Evolutionary conservation across 2,329 filamentous ascomycete species (phyloP).

Genomic region (Didymella sp.): DNA sequence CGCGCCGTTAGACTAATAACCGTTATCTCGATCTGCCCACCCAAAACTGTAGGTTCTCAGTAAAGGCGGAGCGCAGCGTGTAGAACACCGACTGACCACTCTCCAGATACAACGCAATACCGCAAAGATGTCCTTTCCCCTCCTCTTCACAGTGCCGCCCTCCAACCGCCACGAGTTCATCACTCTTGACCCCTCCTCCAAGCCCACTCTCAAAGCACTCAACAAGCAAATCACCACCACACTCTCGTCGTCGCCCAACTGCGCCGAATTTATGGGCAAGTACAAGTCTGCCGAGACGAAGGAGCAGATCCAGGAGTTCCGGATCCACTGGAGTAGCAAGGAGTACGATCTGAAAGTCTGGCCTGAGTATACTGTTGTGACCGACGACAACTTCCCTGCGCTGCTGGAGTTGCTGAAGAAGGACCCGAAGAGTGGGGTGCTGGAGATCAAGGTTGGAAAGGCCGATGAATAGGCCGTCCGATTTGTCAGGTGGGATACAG

Average conservation of each 20-base stretch:
- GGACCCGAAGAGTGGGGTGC: slow-evolving; percentile 36
- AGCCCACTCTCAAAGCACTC: slow-evolving; percentile 38
- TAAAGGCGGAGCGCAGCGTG: background rate
- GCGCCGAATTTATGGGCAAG: slow-evolving; percentile 34
- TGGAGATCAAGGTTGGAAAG: slow-evolving; percentile 45
- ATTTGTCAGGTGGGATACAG: background rate
- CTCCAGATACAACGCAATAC: background rate
- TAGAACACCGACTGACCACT: background rate
- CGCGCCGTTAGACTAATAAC: slow-evolving; percentile 3
- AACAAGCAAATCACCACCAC: slow-evolving; percentile 41
- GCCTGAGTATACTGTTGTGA: slow-evolving; percentile 46
- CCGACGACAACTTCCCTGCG: slow-evolving; percentile 40
- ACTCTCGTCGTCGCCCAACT: slow-evolving; percentile 38
- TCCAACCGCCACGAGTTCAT: slow-evolving; percentile 45
- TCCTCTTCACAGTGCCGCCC: slow-evolving; percentile 47
- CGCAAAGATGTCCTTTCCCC: slow-evolving; percentile 34
- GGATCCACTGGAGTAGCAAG: slow-evolving; percentile 42
- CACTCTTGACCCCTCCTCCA: slow-evolving; percentile 30
- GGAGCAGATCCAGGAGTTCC: slow-evolving; percentile 41
- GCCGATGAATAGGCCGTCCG: slow-evolving; percentile 21
- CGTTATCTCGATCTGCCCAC: too few relatives aligned
- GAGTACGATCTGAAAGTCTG: slow-evolving; percentile 41
- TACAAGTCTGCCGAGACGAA: slow-evolving; percentile 36
- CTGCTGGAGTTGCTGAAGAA: slow-evolving; percentile 40
- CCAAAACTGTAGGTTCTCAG: background rate